phyloP scores from a whole-genome alignment of 345 rosid species.

The Pistacia vera region DNA sequence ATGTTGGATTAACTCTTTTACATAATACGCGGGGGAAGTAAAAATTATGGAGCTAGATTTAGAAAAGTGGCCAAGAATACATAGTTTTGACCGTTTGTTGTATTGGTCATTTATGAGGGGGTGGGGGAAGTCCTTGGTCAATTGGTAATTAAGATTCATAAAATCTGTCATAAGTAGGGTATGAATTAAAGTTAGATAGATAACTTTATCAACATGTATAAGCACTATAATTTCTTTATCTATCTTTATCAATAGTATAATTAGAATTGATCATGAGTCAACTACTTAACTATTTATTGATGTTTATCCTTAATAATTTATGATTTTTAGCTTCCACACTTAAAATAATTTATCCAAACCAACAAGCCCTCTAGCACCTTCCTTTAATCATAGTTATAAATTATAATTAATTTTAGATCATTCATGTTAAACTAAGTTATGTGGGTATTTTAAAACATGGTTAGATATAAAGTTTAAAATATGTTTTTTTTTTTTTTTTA shows the following conservation, averaged over 20 bases:
- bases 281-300: slow-evolving; percentile 13
- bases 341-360: neutral
- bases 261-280: slow-evolving; percentile 13
- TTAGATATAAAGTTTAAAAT: no score
- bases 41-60: no score
- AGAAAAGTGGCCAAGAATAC: neutral
- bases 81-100: neutral
- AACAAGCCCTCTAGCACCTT: no score
- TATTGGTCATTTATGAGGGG: neutral
- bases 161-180: slow-evolving; percentile 1
- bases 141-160: neutral
- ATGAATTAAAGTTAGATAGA: slow-evolving; percentile 1
- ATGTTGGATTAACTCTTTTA: no score
- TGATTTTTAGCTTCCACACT: neutral
- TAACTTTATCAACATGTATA: neutral
- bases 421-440: no score
- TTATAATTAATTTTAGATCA: no score
- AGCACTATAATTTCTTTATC: neutral
- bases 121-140: neutral
- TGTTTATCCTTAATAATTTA: slow-evolving; percentile 7
- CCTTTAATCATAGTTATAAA: no score
- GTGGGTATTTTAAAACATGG: no score
- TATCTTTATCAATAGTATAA: slow-evolving; percentile 8
- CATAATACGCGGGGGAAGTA: no score
- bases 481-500: neutral